Percentiles rank a stretch among this genome's conserved stretches.
Conservation (phyloP, 1,284 basidiomycete genomes). For the Puccinia polysora region DNA sequence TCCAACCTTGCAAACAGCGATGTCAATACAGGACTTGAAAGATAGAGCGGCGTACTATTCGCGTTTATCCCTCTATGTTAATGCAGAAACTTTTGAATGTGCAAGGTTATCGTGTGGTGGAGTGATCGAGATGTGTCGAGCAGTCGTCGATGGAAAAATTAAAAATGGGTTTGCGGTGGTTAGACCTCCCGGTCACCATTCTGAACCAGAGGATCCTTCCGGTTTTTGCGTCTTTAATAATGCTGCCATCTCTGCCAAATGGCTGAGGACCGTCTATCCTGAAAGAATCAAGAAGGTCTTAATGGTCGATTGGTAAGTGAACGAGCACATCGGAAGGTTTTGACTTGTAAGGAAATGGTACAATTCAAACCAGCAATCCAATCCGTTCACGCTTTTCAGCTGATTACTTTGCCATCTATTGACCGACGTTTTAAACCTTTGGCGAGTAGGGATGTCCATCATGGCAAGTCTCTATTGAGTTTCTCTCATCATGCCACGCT, state of each 20-base stretch:
- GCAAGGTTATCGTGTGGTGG: slow-evolving; percentile 89
- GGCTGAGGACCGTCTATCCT: slow-evolving; percentile 58
- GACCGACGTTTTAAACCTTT: slow-evolving; percentile 44
- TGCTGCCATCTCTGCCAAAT: slow-evolving; percentile 75
- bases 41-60: slow-evolving; percentile 76
- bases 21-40: slow-evolving; percentile 67
- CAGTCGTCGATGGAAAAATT: slow-evolving; percentile 75
- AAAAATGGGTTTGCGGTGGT: slow-evolving; percentile 91
- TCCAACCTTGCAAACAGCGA: too few relatives aligned
- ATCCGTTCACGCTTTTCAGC: slow-evolving; percentile 14
- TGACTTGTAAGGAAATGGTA: too few relatives aligned
- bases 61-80: slow-evolving; percentile 84
- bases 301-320: slow-evolving; percentile 84
- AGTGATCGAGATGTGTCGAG: slow-evolving; percentile 81
- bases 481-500: not conserved
- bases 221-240: slow-evolving; percentile 99
- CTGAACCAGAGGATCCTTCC: slow-evolving; percentile 95
- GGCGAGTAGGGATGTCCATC: slow-evolving; percentile 82
- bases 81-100: slow-evolving; percentile 73
- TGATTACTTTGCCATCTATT: slow-evolving; percentile 1
- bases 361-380: not conserved
- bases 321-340: not conserved
- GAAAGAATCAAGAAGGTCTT: slow-evolving; percentile 62
- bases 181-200: slow-evolving; percentile 94
- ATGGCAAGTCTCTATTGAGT: slow-evolving; percentile 68